Evolutionary conservation across 805 yeast genomes (phyloP), one percentile per base, ranked within the genome.

Genomic region (Metschnikowia orientalis): DNA sequence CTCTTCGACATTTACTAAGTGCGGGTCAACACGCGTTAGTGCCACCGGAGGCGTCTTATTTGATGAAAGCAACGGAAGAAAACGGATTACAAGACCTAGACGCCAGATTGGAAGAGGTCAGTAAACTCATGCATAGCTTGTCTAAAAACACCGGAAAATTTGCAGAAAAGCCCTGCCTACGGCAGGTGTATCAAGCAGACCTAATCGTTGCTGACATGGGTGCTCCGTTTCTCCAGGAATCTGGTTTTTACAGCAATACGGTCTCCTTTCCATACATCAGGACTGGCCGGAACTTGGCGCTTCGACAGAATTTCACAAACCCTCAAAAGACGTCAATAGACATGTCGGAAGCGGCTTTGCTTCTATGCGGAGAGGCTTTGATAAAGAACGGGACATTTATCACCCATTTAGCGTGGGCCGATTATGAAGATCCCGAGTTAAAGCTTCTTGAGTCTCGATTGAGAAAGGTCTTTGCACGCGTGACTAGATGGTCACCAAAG

Each of bases 191-290:
- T 36, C 55, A 59, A 30, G 63, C 67, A 1, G 61, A 66, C 32
- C 45, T 66, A 22, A 44, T 63, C 2, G 37, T 65, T 2, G 57
- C 69, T 4, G 72, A 66, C 39, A 47, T 66, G 26, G 38, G 54
- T 1, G 42, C 46, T 8, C 63, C 68, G 2, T 57, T 56, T 20
- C 45, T 56, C 22, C 71, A 64, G 40, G 53, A 52, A 26, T 37
- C 42, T 9, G 72, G 72, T 1, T 64, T 57, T 34, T 64, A 48
- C 44, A 59, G 49, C 32, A 59, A 62, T 35, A 66, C 71, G 2
- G 45, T 42, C 15, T 46, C 61, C 4, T 51, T 57, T 29, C 72
- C 72, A 1, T 55, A 54, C 37, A 40, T 56, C 8, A 43, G 70
- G 14, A 40, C 51, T 28, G 42, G 50, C 25, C 44, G 49, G 10